Percentiles rank a stretch among this genome's conserved stretches.
Evolutionary conservation across 192 early-diverging fungal species (phyloP).

Genomic region (Chytriomyces sp.): DNA sequence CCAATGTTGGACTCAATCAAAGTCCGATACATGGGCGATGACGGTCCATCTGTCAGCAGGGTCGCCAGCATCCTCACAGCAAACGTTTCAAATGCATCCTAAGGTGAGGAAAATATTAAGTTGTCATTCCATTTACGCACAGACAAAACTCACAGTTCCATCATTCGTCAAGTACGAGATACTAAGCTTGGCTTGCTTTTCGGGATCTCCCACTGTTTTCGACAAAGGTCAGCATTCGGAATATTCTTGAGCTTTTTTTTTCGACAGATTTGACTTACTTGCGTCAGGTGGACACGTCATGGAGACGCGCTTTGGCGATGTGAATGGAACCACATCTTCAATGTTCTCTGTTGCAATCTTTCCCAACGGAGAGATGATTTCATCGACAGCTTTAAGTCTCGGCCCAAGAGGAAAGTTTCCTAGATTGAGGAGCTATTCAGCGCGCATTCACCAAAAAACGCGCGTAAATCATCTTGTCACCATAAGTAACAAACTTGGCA

Average conservation of each 20-base stretch:
- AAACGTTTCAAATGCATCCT: conserved; percentile 85
- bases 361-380: conserved; percentile 62
- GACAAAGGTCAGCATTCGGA: neutral
- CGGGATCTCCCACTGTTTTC: conserved; percentile 59
- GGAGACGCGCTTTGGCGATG: conserved; percentile 51
- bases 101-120: conserved; percentile 33
- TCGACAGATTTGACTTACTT: conserved; percentile 6
- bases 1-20: conserved; percentile 90
- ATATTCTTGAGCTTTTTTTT: conserved; percentile 2
- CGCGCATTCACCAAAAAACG: neutral
- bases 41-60: conserved; percentile 83
- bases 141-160: conserved; percentile 52
- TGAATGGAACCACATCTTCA: conserved; percentile 39
- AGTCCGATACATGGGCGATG: conserved; percentile 92
- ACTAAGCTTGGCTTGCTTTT: conserved; percentile 40
- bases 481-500: conserved; percentile 89
- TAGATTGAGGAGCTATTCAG: neutral
- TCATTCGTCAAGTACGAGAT: conserved; percentile 60
- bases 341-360: conserved; percentile 50
- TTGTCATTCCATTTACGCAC: no score
- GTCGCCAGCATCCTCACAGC: conserved; percentile 78
- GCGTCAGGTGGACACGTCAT: conserved; percentile 72
- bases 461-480: conserved; percentile 32
- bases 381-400: conserved; percentile 74
- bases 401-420: conserved; percentile 75